These are phyloP conservation scores for Cordyceps tenuipes DNA, from an alignment of 2,329 filamentous ascomycete genomes.

Conservation along the genomic window DNA sequence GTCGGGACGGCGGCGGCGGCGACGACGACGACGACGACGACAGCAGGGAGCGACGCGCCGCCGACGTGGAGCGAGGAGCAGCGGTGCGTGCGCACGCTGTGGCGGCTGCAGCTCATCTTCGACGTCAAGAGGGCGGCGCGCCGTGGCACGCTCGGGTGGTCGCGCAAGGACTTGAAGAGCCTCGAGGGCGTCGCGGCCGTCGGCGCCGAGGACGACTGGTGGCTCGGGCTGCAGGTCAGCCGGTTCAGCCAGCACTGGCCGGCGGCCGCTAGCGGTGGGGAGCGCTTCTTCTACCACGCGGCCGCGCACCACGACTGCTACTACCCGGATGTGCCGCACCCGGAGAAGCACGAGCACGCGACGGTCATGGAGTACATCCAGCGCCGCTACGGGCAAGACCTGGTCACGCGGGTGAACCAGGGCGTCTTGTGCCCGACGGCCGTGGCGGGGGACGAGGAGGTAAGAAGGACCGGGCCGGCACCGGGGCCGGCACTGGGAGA, in stretches of 20 bases:
- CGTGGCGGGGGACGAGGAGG: not conserved
- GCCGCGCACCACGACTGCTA: slow-evolving; percentile 10
- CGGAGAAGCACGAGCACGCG: slow-evolving; percentile 6
- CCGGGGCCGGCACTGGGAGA: not conserved
- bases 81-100: slow-evolving; percentile 2
- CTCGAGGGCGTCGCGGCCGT: slow-evolving; percentile 1
- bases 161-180: not conserved
- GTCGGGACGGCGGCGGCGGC: no score
- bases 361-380: slow-evolving; percentile 1
- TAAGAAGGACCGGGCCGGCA: not conserved
- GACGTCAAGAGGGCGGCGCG: slow-evolving; percentile 4
- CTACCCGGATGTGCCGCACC: slow-evolving; percentile 7
- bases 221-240: slow-evolving; percentile 8
- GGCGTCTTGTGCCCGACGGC: not conserved
- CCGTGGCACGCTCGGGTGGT: slow-evolving; percentile 1
- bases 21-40: no score
- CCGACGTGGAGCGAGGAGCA: slow-evolving; percentile 6
- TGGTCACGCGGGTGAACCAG: slow-evolving; percentile 4
- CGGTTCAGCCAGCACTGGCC: slow-evolving; percentile 11
- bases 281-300: slow-evolving; percentile 9
- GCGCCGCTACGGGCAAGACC: not conserved
- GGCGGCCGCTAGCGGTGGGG: not conserved
- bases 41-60: not conserved
- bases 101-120: slow-evolving; percentile 5
- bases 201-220: slow-evolving; percentile 9